A percentile compares a stretch with the other conserved stretches of the same genome.
Conservation (phyloP, 2,329 filamentous ascomycete species). For the Alternaria sp. region DNA sequence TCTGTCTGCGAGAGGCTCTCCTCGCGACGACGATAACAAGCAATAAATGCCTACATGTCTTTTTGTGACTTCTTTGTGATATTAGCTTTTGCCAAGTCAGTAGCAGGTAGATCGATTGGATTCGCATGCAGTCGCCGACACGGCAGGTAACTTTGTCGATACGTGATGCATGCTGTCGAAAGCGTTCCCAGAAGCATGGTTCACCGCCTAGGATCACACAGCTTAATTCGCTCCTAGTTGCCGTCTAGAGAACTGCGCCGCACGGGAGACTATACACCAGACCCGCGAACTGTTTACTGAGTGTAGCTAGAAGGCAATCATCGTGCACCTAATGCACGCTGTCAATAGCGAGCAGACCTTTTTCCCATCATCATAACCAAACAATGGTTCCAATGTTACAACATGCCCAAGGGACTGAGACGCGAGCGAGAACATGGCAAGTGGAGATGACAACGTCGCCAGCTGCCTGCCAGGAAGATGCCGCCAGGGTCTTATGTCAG, state of each 20-base stretch:
- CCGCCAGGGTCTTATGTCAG: constrained; percentile 1
- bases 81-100: constrained; percentile 1
- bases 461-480: not conserved
- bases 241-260: constrained; percentile 21
- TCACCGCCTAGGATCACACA: constrained; percentile 26
- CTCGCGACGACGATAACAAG: constrained; percentile 1
- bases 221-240: constrained; percentile 29
- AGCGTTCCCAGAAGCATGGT: constrained; percentile 28
- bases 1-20: not conserved
- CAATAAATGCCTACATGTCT: not conserved
- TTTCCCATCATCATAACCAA: not conserved
- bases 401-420: constrained; percentile 3
- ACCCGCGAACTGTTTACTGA: constrained; percentile 8
- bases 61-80: constrained; percentile 3
- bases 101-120: not conserved
- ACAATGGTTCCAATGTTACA: not conserved
- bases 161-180: constrained; percentile 7
- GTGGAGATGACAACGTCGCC: not conserved
- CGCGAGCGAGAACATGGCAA: not conserved
- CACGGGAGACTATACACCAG: not conserved
- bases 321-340: not conserved
- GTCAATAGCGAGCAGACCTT: not conserved
- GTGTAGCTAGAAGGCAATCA: constrained; percentile 3
- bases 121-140: constrained; percentile 12
- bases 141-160: constrained; percentile 10